Evolutionary conservation across 805 yeast species (phyloP).

Genomic region (Gaillardinia entomophila): DNA sequence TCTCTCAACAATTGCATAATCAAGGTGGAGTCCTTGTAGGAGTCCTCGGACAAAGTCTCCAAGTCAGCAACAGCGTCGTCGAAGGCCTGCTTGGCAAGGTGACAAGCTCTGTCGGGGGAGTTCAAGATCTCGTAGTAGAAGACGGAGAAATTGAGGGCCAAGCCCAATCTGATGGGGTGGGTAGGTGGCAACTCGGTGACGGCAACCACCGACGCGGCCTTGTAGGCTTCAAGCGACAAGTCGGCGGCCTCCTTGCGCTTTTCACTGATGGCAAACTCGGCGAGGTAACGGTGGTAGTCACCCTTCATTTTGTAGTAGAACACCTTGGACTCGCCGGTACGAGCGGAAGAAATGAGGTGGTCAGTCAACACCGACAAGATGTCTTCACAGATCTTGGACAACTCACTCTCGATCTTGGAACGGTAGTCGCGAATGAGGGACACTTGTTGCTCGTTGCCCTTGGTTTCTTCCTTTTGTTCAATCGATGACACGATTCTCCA

Average conservation of each 20-base stretch:
- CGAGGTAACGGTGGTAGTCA: constrained; percentile 98
- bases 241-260: constrained; percentile 91
- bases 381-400: constrained; percentile 90
- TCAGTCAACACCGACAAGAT: constrained; percentile 81
- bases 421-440: constrained; percentile 89
- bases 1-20: constrained; percentile 99
- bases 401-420: constrained; percentile 88
- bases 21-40: constrained; percentile 96
- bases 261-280: constrained; percentile 90
- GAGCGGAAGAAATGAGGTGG: constrained; percentile 90
- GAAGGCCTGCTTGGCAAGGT: constrained; percentile 96
- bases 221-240: constrained; percentile 88
- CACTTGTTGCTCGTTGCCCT: constrained; percentile 91
- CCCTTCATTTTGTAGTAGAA: constrained; percentile 99
- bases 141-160: constrained; percentile 96
- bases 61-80: constrained; percentile 99
- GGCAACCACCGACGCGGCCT: constrained; percentile 94
- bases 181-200: constrained; percentile 96
- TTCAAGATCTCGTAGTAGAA: constrained; percentile 97
- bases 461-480: constrained; percentile 96
- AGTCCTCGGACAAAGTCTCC: constrained; percentile 95
- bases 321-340: constrained; percentile 95
- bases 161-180: constrained; percentile 96
- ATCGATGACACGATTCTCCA: constrained; percentile 99
- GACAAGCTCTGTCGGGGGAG: constrained; percentile 98